Conservation (phyloP, 306 rosid species). For the Acacia crassicarpa region DNA sequence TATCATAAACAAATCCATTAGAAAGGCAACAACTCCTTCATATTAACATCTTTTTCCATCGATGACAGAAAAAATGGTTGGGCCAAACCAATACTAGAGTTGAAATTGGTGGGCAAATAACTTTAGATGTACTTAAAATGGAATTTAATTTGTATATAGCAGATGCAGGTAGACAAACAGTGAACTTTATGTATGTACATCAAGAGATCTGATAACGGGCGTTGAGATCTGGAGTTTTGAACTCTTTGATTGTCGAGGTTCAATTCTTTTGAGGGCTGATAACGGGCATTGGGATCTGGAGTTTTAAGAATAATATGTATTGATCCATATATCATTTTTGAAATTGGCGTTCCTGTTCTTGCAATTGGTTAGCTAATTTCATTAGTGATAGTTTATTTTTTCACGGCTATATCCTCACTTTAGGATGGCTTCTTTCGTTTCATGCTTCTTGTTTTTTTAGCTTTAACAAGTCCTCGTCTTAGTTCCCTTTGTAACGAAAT, state of each 20-base stretch:
- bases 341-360: background rate
- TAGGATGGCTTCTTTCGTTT: background rate
- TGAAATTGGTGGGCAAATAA: conserved; percentile 4
- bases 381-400: background rate
- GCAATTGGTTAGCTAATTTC: background rate
- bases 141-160: conserved; percentile 9
- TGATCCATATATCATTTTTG: too few species aligned
- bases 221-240: background rate
- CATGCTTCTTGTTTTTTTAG: background rate
- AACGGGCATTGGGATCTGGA: background rate
- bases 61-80: background rate
- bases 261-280: background rate
- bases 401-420: background rate
- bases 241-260: background rate
- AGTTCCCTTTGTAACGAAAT: background rate
- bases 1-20: background rate
- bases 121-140: background rate
- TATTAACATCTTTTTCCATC: conserved; percentile 12
- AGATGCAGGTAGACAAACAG: background rate
- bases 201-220: background rate
- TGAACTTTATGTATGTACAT: background rate
- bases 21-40: conserved; percentile 16
- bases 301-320: background rate
- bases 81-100: conserved; percentile 19
- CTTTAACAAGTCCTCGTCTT: background rate